These are phyloP conservation scores for Nematocida sp. DNA, from an alignment of 371 early-diverging fungal genomes.

Conservation along the genomic window DNA sequence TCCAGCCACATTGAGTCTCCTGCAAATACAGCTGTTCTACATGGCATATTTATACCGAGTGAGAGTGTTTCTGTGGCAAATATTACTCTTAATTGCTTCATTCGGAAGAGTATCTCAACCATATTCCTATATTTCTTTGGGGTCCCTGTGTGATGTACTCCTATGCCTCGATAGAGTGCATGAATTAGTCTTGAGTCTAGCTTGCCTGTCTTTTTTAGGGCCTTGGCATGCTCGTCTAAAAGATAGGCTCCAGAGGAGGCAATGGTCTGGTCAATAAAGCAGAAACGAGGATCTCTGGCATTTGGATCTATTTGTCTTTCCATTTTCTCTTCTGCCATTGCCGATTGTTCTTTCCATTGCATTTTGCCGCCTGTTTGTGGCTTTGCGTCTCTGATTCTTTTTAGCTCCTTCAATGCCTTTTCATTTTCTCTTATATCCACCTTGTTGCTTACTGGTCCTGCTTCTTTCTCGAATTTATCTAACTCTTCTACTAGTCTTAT, in stretches of 20 bases:
- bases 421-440: conserved; percentile 54
- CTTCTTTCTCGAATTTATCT: conserved; percentile 51
- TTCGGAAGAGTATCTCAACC: conserved; percentile 67
- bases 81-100: conserved; percentile 65
- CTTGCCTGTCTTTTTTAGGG: conserved; percentile 49
- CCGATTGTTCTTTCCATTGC: conserved; percentile 62
- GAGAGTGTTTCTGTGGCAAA: conserved; percentile 68
- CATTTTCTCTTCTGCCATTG: conserved; percentile 47
- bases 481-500: conserved; percentile 57
- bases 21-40: conserved; percentile 66
- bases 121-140: conserved; percentile 64
- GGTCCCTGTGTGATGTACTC: conserved; percentile 67
- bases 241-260: conserved; percentile 61
- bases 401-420: conserved; percentile 58
- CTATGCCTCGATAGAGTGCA: conserved; percentile 66
- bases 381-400: conserved; percentile 57
- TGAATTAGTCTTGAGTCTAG: conserved; percentile 51
- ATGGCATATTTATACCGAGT: conserved; percentile 69
- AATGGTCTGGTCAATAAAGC: conserved; percentile 55
- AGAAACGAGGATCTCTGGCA: conserved; percentile 58
- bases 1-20: conserved; percentile 66
- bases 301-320: conserved; percentile 49
- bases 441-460: conserved; percentile 30
- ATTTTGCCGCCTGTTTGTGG: conserved; percentile 54
- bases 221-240: conserved; percentile 59